Conservation (phyloP, 1,139 yeast species). For the Trichomonascaceae sp. region DNA sequence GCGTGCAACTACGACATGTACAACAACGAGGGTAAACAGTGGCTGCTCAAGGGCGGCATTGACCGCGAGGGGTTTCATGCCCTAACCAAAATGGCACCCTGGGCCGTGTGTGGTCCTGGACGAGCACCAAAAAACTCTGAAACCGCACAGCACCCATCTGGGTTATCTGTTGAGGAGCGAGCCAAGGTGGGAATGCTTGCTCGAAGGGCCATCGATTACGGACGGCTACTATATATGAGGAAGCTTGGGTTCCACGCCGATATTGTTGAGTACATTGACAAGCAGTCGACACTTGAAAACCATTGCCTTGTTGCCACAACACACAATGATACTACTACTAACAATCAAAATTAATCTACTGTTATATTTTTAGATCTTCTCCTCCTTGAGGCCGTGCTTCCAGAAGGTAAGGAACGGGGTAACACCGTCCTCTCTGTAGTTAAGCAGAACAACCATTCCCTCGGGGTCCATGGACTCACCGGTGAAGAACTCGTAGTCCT, state of each 20-base stretch:
- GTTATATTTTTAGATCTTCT: constrained; percentile 53
- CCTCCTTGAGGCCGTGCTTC: constrained; percentile 92
- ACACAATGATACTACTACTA: background rate
- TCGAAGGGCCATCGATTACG: constrained; percentile 55
- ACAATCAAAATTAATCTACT: background rate
- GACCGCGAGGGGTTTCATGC: constrained; percentile 34
- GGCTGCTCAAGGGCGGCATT: constrained; percentile 17
- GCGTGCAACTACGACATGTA: constrained; percentile 52
- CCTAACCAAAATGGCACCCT: constrained; percentile 56
- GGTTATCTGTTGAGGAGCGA: constrained; percentile 35
- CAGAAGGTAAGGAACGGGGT: constrained; percentile 96
- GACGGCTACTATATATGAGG: constrained; percentile 38
- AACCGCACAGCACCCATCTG: constrained; percentile 28
- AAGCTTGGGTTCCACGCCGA: constrained; percentile 28
- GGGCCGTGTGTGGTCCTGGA: constrained; percentile 71
- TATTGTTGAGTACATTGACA: constrained; percentile 46
- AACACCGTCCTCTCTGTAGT: constrained; percentile 99
- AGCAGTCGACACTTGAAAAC: constrained; percentile 56
- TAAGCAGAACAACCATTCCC: constrained; percentile 92
- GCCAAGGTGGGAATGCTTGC: constrained; percentile 51
- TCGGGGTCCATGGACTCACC: constrained; percentile 99
- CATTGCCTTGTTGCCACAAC: constrained; percentile 36
- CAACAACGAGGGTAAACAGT: constrained; percentile 32
- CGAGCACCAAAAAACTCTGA: constrained; percentile 9
- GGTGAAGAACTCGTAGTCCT: constrained; percentile 98